Conservation (phyloP, 345 rosid genomes). For the Noccaea bulbosa region DNA sequence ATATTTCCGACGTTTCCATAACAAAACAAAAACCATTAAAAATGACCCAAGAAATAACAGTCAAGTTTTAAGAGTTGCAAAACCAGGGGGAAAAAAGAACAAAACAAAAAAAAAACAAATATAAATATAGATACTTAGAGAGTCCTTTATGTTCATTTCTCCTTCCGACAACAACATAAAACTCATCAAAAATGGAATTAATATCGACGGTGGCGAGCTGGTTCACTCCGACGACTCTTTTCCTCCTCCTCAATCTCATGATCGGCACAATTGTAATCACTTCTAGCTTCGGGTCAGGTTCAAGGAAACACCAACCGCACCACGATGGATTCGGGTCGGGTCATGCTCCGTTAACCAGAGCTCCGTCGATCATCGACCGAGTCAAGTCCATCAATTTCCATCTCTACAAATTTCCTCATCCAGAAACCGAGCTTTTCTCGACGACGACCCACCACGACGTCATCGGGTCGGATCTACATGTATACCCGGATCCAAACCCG, state of each 20-base stretch:
- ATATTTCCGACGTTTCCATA: constrained; percentile 34
- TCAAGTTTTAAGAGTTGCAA: constrained; percentile 5
- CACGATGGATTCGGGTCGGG: constrained; percentile 36
- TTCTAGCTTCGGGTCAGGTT: constrained; percentile 48
- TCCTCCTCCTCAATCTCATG: constrained; percentile 64
- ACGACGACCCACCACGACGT: constrained; percentile 25
- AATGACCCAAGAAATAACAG: constrained; percentile 29
- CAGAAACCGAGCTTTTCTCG: constrained; percentile 26
- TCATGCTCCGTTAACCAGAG: constrained; percentile 45
- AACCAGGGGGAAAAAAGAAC: background rate
- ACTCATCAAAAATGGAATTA: constrained; percentile 30
- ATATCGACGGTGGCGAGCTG: constrained; percentile 45
- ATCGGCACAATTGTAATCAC: constrained; percentile 61
- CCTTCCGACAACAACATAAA: constrained; percentile 39
- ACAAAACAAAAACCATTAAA: constrained; percentile 14
- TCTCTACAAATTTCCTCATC: constrained; percentile 42
- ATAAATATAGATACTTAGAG: too few species aligned
- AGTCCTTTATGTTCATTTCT: constrained; percentile 1
- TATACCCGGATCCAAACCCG: constrained; percentile 36
- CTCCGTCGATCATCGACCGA: constrained; percentile 58
- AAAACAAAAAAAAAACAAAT: background rate
- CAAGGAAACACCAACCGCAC: constrained; percentile 28
- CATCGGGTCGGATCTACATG: constrained; percentile 42
- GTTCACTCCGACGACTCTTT: constrained; percentile 62
- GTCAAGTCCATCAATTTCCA: constrained; percentile 56